Conservation (phyloP, 1,139 yeast species). For the Kodamaea sp. region DNA sequence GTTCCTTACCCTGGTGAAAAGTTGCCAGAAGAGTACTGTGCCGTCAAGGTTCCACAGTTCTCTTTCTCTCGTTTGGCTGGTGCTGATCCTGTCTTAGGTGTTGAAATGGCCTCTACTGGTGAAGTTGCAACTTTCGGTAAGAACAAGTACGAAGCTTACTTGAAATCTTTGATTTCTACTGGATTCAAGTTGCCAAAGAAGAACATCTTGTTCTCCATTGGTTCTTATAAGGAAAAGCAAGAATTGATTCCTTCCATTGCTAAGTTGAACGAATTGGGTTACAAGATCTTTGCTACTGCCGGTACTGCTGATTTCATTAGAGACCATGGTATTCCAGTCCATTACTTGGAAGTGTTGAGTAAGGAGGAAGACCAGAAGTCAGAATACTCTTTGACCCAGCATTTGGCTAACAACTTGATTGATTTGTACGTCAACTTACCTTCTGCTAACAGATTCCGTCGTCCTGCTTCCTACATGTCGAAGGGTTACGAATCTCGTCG, state of each 20-base stretch:
- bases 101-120: conserved; percentile 99
- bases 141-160: conserved; percentile 94
- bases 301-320: conserved; percentile 98
- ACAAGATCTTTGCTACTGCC: conserved; percentile 91
- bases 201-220: conserved; percentile 90
- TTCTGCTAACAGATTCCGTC: conserved; percentile 93
- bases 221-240: conserved; percentile 96
- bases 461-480: conserved; percentile 97
- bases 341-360: conserved; percentile 85
- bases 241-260: conserved; percentile 88
- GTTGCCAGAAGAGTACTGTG: conserved; percentile 92
- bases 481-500: conserved; percentile 98
- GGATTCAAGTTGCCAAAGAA: conserved; percentile 95
- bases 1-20: conserved; percentile 87
- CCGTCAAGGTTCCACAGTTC: conserved; percentile 97
- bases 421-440: conserved; percentile 97
- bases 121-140: conserved; percentile 98
- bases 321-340: conserved; percentile 92
- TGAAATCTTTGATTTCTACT: conserved; percentile 90
- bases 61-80: conserved; percentile 97
- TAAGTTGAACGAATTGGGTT: conserved; percentile 82
- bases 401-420: conserved; percentile 93
- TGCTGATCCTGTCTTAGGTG: conserved; percentile 98
- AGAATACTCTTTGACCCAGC: conserved; percentile 94
- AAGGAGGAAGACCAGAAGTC: conserved; percentile 78